A percentile compares a stretch with the other conserved stretches of the same genome.
Conservation (phyloP, 345 rosid genomes). For the Tarenaya hassleriana region DNA sequence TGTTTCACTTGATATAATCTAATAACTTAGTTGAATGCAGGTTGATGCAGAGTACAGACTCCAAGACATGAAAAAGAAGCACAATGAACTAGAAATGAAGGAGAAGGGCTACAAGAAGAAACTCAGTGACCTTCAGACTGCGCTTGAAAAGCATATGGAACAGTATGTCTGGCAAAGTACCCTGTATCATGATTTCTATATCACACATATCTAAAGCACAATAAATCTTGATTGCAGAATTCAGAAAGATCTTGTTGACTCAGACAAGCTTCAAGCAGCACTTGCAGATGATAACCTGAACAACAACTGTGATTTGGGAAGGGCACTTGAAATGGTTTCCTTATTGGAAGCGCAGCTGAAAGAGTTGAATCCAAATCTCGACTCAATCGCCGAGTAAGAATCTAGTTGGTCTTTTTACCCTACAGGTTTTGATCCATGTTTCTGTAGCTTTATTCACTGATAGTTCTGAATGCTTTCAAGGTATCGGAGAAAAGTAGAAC, state of each 20-base stretch:
- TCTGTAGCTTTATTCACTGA: slow-evolving; percentile 12
- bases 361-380: slow-evolving; percentile 95
- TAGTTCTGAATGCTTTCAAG: slow-evolving; percentile 31
- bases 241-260: slow-evolving; percentile 81
- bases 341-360: slow-evolving; percentile 83
- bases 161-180: slow-evolving; percentile 52
- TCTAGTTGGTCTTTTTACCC: slow-evolving; percentile 1
- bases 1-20: slow-evolving; percentile 11
- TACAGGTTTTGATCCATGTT: slow-evolving; percentile 1
- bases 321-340: slow-evolving; percentile 70
- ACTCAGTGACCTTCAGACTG: slow-evolving; percentile 68
- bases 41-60: slow-evolving; percentile 75
- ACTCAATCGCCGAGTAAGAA: slow-evolving; percentile 85
- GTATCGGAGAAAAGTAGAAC: slow-evolving; percentile 64
- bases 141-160: slow-evolving; percentile 66
- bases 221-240: slow-evolving; percentile 50
- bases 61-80: slow-evolving; percentile 70
- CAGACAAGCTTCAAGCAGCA: slow-evolving; percentile 82
- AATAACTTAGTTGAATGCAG: slow-evolving; percentile 34
- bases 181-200: slow-evolving; percentile 14
- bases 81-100: slow-evolving; percentile 72
- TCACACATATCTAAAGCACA: slow-evolving; percentile 18
- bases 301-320: slow-evolving; percentile 56
- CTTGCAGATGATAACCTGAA: slow-evolving; percentile 48
- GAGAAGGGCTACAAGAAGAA: slow-evolving; percentile 73